Percentiles rank a stretch among this genome's conserved stretches.
phyloP scores from a whole-genome alignment of 148 eudicot species.

The Vaccinium vitisidaea region DNA sequence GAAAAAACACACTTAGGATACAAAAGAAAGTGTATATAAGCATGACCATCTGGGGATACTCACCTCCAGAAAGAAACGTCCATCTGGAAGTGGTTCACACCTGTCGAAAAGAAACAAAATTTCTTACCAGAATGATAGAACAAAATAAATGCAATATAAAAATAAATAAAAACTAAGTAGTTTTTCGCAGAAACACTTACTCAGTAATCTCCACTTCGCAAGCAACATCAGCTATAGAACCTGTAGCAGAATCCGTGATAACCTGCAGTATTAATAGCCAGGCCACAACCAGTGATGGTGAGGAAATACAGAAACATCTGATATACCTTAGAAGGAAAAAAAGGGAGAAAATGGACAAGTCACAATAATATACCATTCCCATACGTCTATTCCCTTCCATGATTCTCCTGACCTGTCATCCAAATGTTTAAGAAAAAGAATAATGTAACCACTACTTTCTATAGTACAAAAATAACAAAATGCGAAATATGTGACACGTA shows the following conservation, averaged over 20 bases:
- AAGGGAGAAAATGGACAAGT: slow-evolving; percentile 22
- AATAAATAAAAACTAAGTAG: slow-evolving; percentile 6
- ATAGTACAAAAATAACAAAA: not conserved
- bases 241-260: slow-evolving; percentile 36
- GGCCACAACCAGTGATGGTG: not conserved
- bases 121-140: not conserved
- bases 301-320: slow-evolving; percentile 5
- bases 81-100: slow-evolving; percentile 99
- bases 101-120: slow-evolving; percentile 39
- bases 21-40: slow-evolving; percentile 5
- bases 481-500: not conserved
- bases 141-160: slow-evolving; percentile 33
- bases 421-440: slow-evolving; percentile 11
- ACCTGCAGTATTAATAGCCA: slow-evolving; percentile 51
- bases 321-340: slow-evolving; percentile 13
- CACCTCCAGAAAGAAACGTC: slow-evolving; percentile 97
- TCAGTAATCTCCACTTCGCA: slow-evolving; percentile 99
- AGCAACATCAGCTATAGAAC: slow-evolving; percentile 83
- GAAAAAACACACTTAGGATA: not conserved
- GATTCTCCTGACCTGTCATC: slow-evolving; percentile 90
- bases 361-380: slow-evolving; percentile 85
- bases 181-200: slow-evolving; percentile 16
- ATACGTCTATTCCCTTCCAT: slow-evolving; percentile 99
- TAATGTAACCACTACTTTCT: not conserved
- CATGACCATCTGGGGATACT: not conserved